Base-by-base conservation (phyloP, 345 rosid species). In the Gossypium turneri region DNA sequence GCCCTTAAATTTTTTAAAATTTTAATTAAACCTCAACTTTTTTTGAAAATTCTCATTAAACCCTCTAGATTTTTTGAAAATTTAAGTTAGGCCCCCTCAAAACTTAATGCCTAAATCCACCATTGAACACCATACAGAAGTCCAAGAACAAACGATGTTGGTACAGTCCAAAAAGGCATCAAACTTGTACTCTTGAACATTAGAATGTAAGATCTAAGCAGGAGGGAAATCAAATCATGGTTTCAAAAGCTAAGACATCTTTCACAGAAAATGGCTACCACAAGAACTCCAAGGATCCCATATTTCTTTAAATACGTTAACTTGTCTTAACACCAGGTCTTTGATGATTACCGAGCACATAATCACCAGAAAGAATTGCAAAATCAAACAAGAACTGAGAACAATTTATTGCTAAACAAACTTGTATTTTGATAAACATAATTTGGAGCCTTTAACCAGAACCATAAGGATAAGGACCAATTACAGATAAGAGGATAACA, bases 241-340 rank as follows among this genome's bases (percentile, higher is more conserved):
- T 67, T 66, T 67, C 12, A 67, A 7, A 67, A 67, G 71, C 53
- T 13, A 22, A 11, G 55, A 15, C 41, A 44, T 47, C 71, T 22
- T 59, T 7, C 45, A 62, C 45, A 34, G 38, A 17, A 66, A 66
- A 66, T 66, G 70, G 34, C 29, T 66, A 20, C 69, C 52, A 44
- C 17, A 43, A 66, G 38, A 22, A 67, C 56, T 22, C 38, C 52
- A 22, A 45, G 24, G 19, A 22, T 47, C 16, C 52, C 53, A 61
- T 13, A 27, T 27, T 61, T 61, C 8, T 3, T 5, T 3, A 15
- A 61, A 62, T 34, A 2, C 7, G 1, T 34, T 41, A n/a, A 51
- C 70, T 11, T 19, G 29, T 43, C 52, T 65, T 43, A 65, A 12
- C 27, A 69, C 16, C n/a, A 8, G 25, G 53, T 52, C 15, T 15